Evolutionary conservation across 176 grass and related monocot genomes (phyloP), one percentile per base, ranked within the genome.

Genomic region (Themeda triandra): DNA sequence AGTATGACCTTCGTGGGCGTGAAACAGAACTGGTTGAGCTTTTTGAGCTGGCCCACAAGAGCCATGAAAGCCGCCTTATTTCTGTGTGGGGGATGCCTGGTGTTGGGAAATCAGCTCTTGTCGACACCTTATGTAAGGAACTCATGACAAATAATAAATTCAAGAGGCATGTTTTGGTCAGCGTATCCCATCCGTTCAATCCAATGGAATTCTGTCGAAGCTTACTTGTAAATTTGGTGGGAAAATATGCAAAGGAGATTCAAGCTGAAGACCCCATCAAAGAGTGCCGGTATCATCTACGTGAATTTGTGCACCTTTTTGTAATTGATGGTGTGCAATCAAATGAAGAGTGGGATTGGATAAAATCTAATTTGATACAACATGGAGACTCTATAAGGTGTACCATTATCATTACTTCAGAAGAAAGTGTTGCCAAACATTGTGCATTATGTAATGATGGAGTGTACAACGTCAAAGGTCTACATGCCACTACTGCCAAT

Each of bases 61-160:
- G 1, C 48, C 48, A 51, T 1, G 17, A 51, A 51, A 15, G 5
- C 1, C 0, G 17, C 4, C 1, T 15, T 12, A 14, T 51, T 51
- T 51, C 10, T 2, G 10, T 27, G 3, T 62, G 58, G n/a, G 58
- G 58, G 23, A 24, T 62, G 8, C 9, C 59, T 63, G 25, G 59
- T 27, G n/a, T 27, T 13, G 59, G 59, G 1, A 28, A 10, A 24
- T 40, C 37, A 40, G 37, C 8, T 40, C 37, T 40, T 8, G 37
- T 40, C 8, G 8, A 40, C 8, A 8, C 37, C 7, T 8, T 40
- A 40, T 40, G 10, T 23, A 25, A 12, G 1, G 4, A 25, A 5
- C 12, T 10, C 3, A 63, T 0, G 8, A 5, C 24, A 0, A 8
- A 1, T 2, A 0, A 4, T 21, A 1, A 2, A 54, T 54, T 63